Conservation (phyloP, 805 yeast genomes). For the Diddensiella transvaalensis region DNA sequence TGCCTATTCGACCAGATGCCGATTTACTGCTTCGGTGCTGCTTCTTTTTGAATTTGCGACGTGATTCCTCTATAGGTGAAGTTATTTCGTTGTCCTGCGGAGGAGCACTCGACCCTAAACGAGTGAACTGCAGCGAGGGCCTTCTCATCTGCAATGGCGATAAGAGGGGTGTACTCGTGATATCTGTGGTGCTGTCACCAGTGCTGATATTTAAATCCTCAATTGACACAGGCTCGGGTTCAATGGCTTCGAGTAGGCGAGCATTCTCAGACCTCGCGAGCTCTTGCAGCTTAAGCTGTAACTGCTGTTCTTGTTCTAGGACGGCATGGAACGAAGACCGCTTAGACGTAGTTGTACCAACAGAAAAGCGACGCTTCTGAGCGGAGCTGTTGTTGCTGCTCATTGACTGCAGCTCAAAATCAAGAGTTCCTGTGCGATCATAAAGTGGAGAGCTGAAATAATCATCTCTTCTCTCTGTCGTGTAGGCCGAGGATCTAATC, state of each 20-base stretch:
- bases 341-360: slow-evolving; percentile 3
- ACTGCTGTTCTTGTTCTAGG: slow-evolving; percentile 21
- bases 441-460: slow-evolving; percentile 1
- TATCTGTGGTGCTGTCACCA: neutral
- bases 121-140: neutral
- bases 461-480: neutral
- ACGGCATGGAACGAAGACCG: slow-evolving; percentile 18
- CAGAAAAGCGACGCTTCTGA: no score
- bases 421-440: slow-evolving; percentile 5
- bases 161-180: neutral
- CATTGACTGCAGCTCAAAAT: neutral
- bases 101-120: neutral
- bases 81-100: neutral
- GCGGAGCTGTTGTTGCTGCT: no score
- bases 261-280: slow-evolving; percentile 31
- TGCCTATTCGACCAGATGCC: no score
- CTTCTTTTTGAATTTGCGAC: neutral
- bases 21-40: no score
- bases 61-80: neutral
- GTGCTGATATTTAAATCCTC: neutral
- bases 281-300: slow-evolving; percentile 26
- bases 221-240: neutral
- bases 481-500: neutral
- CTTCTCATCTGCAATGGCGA: neutral
- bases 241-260: slow-evolving; percentile 7